Evolutionary conservation across 305 asterid genomes (phyloP), one percentile per base, ranked within the genome.

Genomic region (Fraxinus greggii): DNA sequence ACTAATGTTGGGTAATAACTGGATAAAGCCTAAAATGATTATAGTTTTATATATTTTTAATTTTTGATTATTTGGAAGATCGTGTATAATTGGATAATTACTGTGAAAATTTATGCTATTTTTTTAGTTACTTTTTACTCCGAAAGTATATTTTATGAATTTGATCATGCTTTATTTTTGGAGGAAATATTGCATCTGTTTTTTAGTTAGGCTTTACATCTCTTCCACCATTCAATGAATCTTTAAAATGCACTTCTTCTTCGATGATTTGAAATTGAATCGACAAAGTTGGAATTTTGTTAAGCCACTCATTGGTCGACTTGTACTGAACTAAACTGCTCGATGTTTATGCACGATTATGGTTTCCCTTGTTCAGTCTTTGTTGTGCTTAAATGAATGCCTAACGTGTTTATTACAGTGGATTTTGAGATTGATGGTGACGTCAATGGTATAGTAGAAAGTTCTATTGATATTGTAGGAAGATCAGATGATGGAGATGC

Each of bases 361-460:
- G 73, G 36, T 10, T 69, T 13, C 38, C 9, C 1, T 0, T 69
- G 36, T 69, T 28, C 40, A 69, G n/a, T 69, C 40, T 31, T 13
- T 29, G 35, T 29, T 69, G 75, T 28, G 36, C 75, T 69, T 69
- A 29, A 29, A 40, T 0, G 5, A 69, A 69, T 12, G 33, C 29
- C 17, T 23, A 51, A 15, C 24, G 4, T 29, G 75, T 69, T 69
- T 69, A 28, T 23, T 29, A 69, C 75, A 69, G 75, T 88, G 92
- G 93, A 88, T 86, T 92, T 79, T 88, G 95, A 88, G 87, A 90
- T 93, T 79, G 95, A 92, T 82, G 92, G 88, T 86, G 94, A 89
- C 83, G 82, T 90, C 84, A 88, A 92, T 73, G 94, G 92, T 3
- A 97, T 89, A 73, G 92, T 94, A 38, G 97, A 95, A 81, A 86